Evolutionary conservation across 2,329 filamentous ascomycete species (phyloP), one percentile per base, ranked within the genome.

Genomic region (Colletotrichum magnum): DNA sequence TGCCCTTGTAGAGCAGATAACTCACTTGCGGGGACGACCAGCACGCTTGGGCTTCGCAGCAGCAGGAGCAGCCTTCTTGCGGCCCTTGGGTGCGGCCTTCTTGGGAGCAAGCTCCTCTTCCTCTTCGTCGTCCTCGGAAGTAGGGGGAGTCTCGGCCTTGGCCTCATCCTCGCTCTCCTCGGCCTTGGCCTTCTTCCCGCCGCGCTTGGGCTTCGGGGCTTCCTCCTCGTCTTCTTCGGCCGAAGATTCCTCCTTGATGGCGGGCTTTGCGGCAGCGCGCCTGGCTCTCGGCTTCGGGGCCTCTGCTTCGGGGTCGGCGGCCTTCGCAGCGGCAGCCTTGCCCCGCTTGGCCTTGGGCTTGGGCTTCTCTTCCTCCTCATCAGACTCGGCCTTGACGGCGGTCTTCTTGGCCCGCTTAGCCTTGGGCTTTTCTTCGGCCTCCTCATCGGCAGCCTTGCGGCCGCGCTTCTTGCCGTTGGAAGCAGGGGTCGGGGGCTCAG

Each of bases 141-240:
- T 43, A 26, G 52, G 45, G 13, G 45, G n/a, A 6, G 26, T 5
- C 63, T 76, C 74, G 58, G 72, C 58, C 47, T 73, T 70, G 43
- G 64, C 53, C 43, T 61, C 66, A 4, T 71, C 57, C 32, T 74
- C 71, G 5, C 68, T 71, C 18, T 70, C 71, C 15, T 69, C 64
- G 6, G 24, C 54, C 57, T 71, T 65, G n/a, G 21, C 54, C 51
- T 47, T 67, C 53, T 68, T 70, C 28, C 76, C 75, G 52, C 73
- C 72, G 54, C 74, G 74, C 73, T 78, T 80, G 36, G 76, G 71
- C 74, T 79, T 82, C 13, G 79, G 73, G 5, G 74, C 78, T 36
- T 78, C 72, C 73, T 82, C 76, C 58, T 77, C 74, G 24, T 73
- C 74, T 6, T 50, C 57, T n/a, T 72, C 36, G 3, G 32, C 32